Base-by-base conservation (phyloP, 495 filamentous ascomycete species). In the Glonium stellatum region DNA sequence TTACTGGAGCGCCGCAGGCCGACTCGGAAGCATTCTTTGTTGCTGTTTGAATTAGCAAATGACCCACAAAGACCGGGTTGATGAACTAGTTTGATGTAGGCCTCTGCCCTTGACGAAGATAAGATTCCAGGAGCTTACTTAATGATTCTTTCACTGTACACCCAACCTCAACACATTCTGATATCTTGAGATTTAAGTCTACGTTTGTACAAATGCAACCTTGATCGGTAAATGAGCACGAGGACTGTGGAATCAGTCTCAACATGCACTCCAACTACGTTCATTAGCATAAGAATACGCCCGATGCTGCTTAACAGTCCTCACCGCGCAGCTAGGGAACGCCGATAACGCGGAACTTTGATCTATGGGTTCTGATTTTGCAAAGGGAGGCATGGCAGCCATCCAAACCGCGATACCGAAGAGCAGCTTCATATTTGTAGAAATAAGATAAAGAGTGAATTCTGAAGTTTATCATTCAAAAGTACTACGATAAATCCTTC, bases 101-200 rank as follows among this genome's bases (percentile, higher is more conserved):
- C 15, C 25, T n/a, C 22, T 18, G 18, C 47, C 39, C 15, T 9
- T 10, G 31, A 11, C 15, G n/a, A 34, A 27, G n/a, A 10, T 1
- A 19, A 54, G 0, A 11, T 0, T 22, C 8, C 0, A 22, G 27
- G 8, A 19, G 39, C 62, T 12, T 56, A 64, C 62, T 57, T 18
- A 64, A 35, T 18, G 57, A 13, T 47, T 64, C 62, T 36, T 53
- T 47, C 21, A 64, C 52, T 1, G 57, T 64, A 46, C 62, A 64
- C 18, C 25, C 25, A 13, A 1, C 34, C 42, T 60, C 47, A 27
- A 64, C 41, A 25, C 57, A 64, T 23, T 12, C 42, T 13, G 9
- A n/a, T 19, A 64, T 55, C 10, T 21, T 18, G 4, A 36, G 18
- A 12, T 34, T 60, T 13, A 60, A 39, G 9, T 39, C 13, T 21